These are phyloP conservation scores for Cyberlindnera xylosilytica DNA, from an alignment of 805 yeast genomes.

Conservation along the genomic window DNA sequence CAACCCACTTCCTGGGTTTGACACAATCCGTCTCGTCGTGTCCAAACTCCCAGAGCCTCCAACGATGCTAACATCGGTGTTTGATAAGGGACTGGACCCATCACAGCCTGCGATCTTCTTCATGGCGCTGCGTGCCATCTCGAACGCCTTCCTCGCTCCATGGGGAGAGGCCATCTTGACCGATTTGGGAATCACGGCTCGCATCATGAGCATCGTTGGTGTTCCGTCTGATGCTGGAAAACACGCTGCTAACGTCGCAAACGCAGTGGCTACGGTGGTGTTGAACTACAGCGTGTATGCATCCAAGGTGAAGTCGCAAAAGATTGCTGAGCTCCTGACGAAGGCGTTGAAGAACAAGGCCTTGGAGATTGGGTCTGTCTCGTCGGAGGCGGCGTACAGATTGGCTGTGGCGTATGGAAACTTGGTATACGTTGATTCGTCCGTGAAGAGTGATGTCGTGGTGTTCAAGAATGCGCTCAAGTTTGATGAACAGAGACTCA, in stretches of 20 bases:
- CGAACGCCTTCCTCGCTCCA: slow-evolving; percentile 47
- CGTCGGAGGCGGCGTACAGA: slow-evolving; percentile 70
- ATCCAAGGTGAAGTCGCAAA: slow-evolving; percentile 28
- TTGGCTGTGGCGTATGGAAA: slow-evolving; percentile 63
- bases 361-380: slow-evolving; percentile 30
- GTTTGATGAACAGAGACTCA: slow-evolving; percentile 19
- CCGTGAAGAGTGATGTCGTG: slow-evolving; percentile 20
- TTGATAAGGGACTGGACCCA: slow-evolving; percentile 39
- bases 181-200: slow-evolving; percentile 38
- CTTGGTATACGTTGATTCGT: slow-evolving; percentile 34
- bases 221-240: slow-evolving; percentile 17
- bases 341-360: slow-evolving; percentile 30
- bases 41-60: slow-evolving; percentile 39
- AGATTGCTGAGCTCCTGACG: slow-evolving; percentile 30
- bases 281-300: slow-evolving; percentile 45
- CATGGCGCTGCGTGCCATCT: slow-evolving; percentile 55
- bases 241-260: slow-evolving; percentile 28
- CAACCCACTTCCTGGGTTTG: slow-evolving; percentile 54
- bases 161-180: slow-evolving; percentile 48
- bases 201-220: slow-evolving; percentile 28
- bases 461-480: slow-evolving; percentile 11
- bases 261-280: slow-evolving; percentile 48
- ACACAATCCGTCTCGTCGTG: slow-evolving; percentile 52
- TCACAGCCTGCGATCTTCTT: slow-evolving; percentile 33
- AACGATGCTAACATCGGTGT: slow-evolving; percentile 35